Base-by-base conservation (phyloP, 2,329 filamentous ascomycete genomes). In the Xylaria sp. region DNA sequence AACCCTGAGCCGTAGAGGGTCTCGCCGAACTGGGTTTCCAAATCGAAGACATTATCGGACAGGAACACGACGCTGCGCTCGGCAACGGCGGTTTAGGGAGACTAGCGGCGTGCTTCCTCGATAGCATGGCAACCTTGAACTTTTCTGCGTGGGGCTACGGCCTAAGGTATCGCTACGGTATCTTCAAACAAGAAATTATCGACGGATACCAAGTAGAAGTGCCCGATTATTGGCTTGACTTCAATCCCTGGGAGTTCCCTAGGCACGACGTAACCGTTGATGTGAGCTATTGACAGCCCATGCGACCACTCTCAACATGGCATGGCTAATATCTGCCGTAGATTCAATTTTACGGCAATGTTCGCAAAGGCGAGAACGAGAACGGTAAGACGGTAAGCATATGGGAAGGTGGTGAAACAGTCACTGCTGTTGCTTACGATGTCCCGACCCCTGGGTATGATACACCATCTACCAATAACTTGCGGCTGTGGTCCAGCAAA, bases 181-280 rank as follows among this genome's bases (percentile, higher is more conserved):
- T 99, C 76, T 99, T 99, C 87, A 98, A 98, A 82, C 95, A 99
- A 81, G 95, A 98, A 81, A 98, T 99, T 71, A 89, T 97, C 62
- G 91, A 98, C 73, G 95, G 95, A 60, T 99, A 97, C 76, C 95
- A 99, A 78, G 93, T 99, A 67, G 95, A 99, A 75, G 91, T 98
- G 61, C 95, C 95, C 19, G 95, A 99, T 76, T 98, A 99, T 80
- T 99, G 95, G 95, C 87, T 99, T 55, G 95, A 98, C 76, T 97
- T 98, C 79, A 99, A 99, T 78, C 95, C 95, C 0, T 99, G 95
- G 95, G 95, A 99, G 76, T 99, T 98, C 73, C 93, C 93, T 41
- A 86, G 95, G 68, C 92, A 97, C 76, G 95, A 99, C 74, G 91
- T 99, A 64, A 93, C 90, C 1, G 93, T 99, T 23, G 92, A 98